Conservation (phyloP, 768 basidiomycete species). For the Phlegmacium glaucopus region DNA sequence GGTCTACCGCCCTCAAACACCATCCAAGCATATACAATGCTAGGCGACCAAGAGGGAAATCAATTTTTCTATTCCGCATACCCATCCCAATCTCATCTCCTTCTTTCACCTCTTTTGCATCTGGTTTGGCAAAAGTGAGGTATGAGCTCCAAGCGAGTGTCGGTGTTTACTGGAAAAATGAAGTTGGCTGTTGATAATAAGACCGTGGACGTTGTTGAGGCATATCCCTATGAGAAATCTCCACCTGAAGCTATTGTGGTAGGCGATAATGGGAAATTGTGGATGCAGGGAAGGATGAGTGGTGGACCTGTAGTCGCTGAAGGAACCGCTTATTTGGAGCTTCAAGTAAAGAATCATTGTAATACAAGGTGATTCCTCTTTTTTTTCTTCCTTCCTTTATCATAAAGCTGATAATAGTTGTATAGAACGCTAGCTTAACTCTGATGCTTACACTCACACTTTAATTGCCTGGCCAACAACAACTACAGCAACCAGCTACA, state of each 20-base stretch:
- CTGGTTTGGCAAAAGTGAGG: slow-evolving; percentile 60
- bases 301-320: slow-evolving; percentile 66
- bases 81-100: slow-evolving; percentile 67
- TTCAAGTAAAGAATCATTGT: slow-evolving; percentile 82
- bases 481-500: slow-evolving; percentile 29
- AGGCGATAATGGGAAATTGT: slow-evolving; percentile 77
- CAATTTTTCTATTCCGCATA: slow-evolving; percentile 77
- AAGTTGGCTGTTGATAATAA: slow-evolving; percentile 64
- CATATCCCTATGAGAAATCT: slow-evolving; percentile 32
- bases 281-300: slow-evolving; percentile 66
- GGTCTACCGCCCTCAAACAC: slow-evolving; percentile 83
- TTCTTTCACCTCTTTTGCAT: slow-evolving; percentile 67
- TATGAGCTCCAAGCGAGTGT: slow-evolving; percentile 76
- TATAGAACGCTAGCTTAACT: slow-evolving; percentile 65
- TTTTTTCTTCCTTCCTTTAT: not conserved
- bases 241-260: slow-evolving; percentile 59
- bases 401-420: slow-evolving; percentile 3
- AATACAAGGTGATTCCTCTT: slow-evolving; percentile 58
- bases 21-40: slow-evolving; percentile 58
- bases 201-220: slow-evolving; percentile 65
- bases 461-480: slow-evolving; percentile 45
- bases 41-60: slow-evolving; percentile 64
- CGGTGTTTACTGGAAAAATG: slow-evolving; percentile 73
- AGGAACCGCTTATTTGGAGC: slow-evolving; percentile 65
- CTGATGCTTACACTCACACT: slow-evolving; percentile 60